Evolutionary conservation across 164 flowering plant species (phyloP).

Genomic region (Platanus orientalis): DNA sequence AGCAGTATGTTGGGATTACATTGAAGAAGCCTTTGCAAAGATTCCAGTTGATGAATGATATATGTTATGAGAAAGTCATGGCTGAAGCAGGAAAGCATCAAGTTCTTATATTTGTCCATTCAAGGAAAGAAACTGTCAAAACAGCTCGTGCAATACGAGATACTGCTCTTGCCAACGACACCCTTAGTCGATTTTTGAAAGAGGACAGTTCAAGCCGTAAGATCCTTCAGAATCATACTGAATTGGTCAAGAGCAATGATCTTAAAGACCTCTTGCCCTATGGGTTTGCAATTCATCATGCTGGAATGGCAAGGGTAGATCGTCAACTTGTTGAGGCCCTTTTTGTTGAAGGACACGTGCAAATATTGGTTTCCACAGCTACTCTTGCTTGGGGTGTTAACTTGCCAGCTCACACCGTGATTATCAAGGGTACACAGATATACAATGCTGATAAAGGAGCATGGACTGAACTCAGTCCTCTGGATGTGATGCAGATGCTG

Average conservation of each 20-base stretch:
- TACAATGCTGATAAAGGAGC: slow-evolving; percentile 99
- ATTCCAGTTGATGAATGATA: slow-evolving; percentile 94
- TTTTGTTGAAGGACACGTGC: slow-evolving; percentile 76
- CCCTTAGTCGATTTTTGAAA: slow-evolving; percentile 72
- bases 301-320: slow-evolving; percentile 86
- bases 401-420: slow-evolving; percentile 93
- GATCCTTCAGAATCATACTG: slow-evolving; percentile 81
- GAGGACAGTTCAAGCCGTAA: slow-evolving; percentile 92
- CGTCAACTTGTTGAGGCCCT: slow-evolving; percentile 84
- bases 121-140: slow-evolving; percentile 94
- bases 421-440: slow-evolving; percentile 95
- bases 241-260: slow-evolving; percentile 79
- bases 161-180: slow-evolving; percentile 82
- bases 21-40: slow-evolving; percentile 96
- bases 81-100: slow-evolving; percentile 90
- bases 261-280: slow-evolving; percentile 88
- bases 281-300: slow-evolving; percentile 98
- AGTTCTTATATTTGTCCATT: slow-evolving; percentile 92
- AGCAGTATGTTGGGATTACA: slow-evolving; percentile 87
- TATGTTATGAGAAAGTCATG: slow-evolving; percentile 92
- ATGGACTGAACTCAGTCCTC: slow-evolving; percentile 96
- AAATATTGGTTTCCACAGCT: slow-evolving; percentile 94
- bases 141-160: slow-evolving; percentile 94
- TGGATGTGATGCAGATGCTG: slow-evolving; percentile 99
- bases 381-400: slow-evolving; percentile 99